phyloP scores from a whole-genome alignment of 1,284 basidiomycete species.

The Ceratobasidium sp. region DNA sequence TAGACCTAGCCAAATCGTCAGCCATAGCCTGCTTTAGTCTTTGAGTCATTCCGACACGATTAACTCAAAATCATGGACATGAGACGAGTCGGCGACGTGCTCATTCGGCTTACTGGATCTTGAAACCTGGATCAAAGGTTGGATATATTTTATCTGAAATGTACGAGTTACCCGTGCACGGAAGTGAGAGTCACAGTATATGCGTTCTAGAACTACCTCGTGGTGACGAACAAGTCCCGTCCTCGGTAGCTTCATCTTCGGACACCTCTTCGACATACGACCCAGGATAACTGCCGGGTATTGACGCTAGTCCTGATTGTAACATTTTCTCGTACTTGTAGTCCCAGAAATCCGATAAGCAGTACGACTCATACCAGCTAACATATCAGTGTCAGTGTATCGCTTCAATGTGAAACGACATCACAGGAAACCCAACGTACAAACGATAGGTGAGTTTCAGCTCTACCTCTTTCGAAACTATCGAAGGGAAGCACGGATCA shows the following conservation, averaged over 20 bases:
- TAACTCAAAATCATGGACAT: constrained; percentile 72
- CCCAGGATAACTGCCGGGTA: background rate
- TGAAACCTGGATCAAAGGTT: too few relatives aligned
- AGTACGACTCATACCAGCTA: too few relatives aligned
- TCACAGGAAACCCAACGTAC: background rate
- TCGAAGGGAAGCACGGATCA: background rate
- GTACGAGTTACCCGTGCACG: too few relatives aligned
- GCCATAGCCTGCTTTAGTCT: background rate
- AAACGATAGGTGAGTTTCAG: background rate
- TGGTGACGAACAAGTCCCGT: too few relatives aligned
- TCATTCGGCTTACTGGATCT: constrained; percentile 72
- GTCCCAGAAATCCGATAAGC: constrained; percentile 1
- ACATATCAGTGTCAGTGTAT: background rate
- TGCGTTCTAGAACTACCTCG: too few relatives aligned
- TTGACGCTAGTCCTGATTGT: background rate
- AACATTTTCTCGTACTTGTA: background rate
- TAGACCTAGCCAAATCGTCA: constrained; percentile 73
- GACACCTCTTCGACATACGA: too few relatives aligned
- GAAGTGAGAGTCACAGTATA: too few relatives aligned
- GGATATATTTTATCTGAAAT: too few relatives aligned
- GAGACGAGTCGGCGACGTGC: constrained; percentile 77
- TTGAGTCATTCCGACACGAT: constrained; percentile 42
- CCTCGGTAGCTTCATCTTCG: too few relatives aligned
- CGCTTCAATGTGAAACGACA: background rate
- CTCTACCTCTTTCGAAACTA: background rate